Evolutionary conservation across 257 asterid species (phyloP).

Genomic region (Penstemon newberryi): DNA sequence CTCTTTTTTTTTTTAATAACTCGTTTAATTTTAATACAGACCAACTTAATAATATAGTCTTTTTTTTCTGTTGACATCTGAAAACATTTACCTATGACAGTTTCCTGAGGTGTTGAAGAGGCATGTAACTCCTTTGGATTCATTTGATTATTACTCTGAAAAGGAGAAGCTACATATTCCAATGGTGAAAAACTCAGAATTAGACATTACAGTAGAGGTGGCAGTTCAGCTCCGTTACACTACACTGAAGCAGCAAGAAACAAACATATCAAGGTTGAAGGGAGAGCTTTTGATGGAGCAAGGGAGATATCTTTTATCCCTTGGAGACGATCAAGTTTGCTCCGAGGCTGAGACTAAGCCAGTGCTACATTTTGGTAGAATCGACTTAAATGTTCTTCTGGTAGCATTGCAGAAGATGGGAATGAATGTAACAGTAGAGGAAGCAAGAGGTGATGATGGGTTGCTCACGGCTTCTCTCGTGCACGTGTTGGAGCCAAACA

Average conservation of each 20-base stretch:
- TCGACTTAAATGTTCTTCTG: conserved; percentile 37
- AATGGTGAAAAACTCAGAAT: conserved; percentile 35
- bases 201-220: conserved; percentile 57
- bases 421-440: conserved; percentile 37
- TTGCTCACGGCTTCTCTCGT: conserved; percentile 30
- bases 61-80: background rate
- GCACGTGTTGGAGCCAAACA: conserved; percentile 48
- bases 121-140: conserved; percentile 30
- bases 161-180: conserved; percentile 48
- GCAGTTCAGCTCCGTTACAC: conserved; percentile 42
- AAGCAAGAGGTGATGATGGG: conserved; percentile 30
- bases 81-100: conserved; percentile 34
- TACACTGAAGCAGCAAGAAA: conserved; percentile 39
- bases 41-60: background rate
- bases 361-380: conserved; percentile 47
- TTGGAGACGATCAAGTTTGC: conserved; percentile 37
- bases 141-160: conserved; percentile 48
- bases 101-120: conserved; percentile 59
- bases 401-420: conserved; percentile 46
- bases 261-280: conserved; percentile 41
- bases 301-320: conserved; percentile 48
- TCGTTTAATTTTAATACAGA: conserved; percentile 1
- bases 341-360: conserved; percentile 38
- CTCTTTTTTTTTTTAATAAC: background rate
- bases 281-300: conserved; percentile 62